Conservation (phyloP, 2,329 filamentous ascomycete species). For the Meredithiella fracta region DNA sequence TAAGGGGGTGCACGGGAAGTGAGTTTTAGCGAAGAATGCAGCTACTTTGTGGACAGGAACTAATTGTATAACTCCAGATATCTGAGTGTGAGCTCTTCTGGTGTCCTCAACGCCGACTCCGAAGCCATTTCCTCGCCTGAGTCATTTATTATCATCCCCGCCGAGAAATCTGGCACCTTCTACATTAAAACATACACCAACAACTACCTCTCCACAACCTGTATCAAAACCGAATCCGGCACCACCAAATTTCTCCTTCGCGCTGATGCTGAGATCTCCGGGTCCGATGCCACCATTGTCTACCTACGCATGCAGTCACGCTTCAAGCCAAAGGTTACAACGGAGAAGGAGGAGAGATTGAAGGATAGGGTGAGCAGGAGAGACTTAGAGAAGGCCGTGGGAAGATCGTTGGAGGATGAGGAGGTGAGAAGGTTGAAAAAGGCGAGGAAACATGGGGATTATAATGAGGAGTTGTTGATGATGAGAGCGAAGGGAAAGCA, state of each 20-base stretch:
- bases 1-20: slow-evolving; percentile 81
- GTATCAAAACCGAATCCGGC: slow-evolving; percentile 37
- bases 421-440: slow-evolving; percentile 73
- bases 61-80: slow-evolving; percentile 37
- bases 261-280: slow-evolving; percentile 54
- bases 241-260: slow-evolving; percentile 46
- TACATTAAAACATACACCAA: slow-evolving; percentile 57
- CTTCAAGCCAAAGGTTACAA: slow-evolving; percentile 66
- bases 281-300: slow-evolving; percentile 53
- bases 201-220: slow-evolving; percentile 44
- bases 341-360: slow-evolving; percentile 67
- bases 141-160: slow-evolving; percentile 49
- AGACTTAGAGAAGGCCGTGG: slow-evolving; percentile 69
- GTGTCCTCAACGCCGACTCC: slow-evolving; percentile 56
- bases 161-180: slow-evolving; percentile 50
- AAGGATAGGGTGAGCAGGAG: slow-evolving; percentile 70
- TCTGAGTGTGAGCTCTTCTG: slow-evolving; percentile 70
- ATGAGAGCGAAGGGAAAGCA: slow-evolving; percentile 86
- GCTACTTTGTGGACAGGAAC: neutral
- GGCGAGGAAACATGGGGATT: slow-evolving; percentile 72
- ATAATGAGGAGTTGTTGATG: slow-evolving; percentile 72
- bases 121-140: slow-evolving; percentile 76
- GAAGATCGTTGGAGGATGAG: slow-evolving; percentile 60
- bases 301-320: slow-evolving; percentile 85
- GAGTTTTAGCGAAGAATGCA: slow-evolving; percentile 18